phyloP scores from a whole-genome alignment of 768 basidiomycete genomes.

The Nidula microcarpa region DNA sequence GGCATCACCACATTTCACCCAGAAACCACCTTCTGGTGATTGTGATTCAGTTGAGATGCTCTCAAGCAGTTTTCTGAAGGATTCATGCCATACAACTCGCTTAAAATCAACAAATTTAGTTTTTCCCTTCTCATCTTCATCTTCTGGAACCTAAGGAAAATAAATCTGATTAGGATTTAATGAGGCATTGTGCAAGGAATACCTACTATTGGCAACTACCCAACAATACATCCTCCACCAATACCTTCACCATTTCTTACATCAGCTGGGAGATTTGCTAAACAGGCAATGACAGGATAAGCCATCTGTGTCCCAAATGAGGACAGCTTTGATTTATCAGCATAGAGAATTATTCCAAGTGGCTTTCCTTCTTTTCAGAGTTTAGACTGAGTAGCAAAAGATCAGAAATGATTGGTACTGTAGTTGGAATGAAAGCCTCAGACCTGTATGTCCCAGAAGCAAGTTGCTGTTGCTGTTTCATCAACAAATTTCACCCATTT shows the following conservation, averaged over 20 bases:
- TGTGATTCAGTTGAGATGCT: slow-evolving; percentile 12
- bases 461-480: slow-evolving; percentile 29
- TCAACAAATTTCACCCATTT: slow-evolving; percentile 18
- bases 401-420: background rate
- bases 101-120: slow-evolving; percentile 27
- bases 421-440: no score
- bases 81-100: slow-evolving; percentile 31
- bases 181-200: background rate
- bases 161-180: background rate
- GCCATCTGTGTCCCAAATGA: slow-evolving; percentile 30
- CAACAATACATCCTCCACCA: slow-evolving; percentile 30
- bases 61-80: slow-evolving; percentile 25
- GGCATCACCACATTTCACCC: slow-evolving; percentile 16
- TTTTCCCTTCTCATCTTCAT: slow-evolving; percentile 21
- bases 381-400: slow-evolving; percentile 5
- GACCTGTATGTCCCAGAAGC: slow-evolving; percentile 31
- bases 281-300: slow-evolving; percentile 28
- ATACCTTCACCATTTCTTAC: slow-evolving; percentile 25
- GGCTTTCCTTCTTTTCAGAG: slow-evolving; percentile 17
- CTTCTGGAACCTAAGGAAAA: slow-evolving; percentile 19
- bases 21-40: slow-evolving; percentile 12
- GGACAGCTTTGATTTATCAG: slow-evolving; percentile 34
- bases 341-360: slow-evolving; percentile 28
- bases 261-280: slow-evolving; percentile 23
- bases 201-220: slow-evolving; percentile 30